Conservation (phyloP, 306 rosid species). For the Medicago arabica region DNA sequence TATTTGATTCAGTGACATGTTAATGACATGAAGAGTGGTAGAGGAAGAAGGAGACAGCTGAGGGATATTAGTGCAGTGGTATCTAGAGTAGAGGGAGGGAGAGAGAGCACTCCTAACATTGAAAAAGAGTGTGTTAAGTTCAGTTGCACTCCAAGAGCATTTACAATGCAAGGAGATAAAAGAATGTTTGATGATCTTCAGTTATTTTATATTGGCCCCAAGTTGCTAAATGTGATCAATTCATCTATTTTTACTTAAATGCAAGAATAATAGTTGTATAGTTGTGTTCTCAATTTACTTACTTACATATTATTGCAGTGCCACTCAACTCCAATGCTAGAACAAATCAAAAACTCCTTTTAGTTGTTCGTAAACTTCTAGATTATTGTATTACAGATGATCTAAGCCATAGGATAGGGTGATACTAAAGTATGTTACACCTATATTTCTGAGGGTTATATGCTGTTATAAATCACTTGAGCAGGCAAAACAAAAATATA, state of each 20-base stretch:
- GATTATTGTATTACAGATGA: neutral
- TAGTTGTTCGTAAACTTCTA: neutral
- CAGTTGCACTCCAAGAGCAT: neutral
- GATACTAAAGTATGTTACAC: slow-evolving; percentile 14
- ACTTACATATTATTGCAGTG: neutral
- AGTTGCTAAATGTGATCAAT: no score
- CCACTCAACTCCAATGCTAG: neutral
- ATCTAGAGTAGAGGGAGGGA: slow-evolving; percentile 1
- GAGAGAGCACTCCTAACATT: neutral
- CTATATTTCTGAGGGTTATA: slow-evolving; percentile 2
- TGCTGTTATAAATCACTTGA: slow-evolving; percentile 13
- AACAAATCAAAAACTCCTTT: neutral
- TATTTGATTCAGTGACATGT: slow-evolving; percentile 2
- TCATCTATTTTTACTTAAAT: neutral
- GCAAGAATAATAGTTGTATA: neutral
- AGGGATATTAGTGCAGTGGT: neutral
- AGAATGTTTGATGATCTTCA: neutral
- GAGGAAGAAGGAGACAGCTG: neutral
- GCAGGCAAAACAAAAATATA: neutral
- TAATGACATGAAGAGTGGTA: slow-evolving; percentile 23
- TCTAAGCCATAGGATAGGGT: neutral
- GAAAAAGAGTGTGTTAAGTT: neutral
- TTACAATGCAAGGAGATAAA: neutral
- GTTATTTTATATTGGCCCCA: neutral
- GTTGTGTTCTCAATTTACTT: neutral